Conservation (phyloP, 2,329 filamentous ascomycete species). For the Penicillium sp. region DNA sequence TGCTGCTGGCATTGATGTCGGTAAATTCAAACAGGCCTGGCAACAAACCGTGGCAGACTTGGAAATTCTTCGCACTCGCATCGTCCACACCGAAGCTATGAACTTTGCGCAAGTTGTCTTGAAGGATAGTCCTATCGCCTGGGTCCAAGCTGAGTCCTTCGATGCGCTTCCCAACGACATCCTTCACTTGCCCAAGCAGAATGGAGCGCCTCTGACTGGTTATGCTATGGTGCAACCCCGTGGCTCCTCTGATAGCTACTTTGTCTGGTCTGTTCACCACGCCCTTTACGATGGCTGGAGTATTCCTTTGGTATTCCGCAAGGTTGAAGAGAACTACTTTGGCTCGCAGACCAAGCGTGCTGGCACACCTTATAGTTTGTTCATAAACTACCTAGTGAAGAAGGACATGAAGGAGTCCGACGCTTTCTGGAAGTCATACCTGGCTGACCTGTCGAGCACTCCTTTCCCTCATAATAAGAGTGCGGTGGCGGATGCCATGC, state of each 20-base stretch:
- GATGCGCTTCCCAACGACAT: constrained; percentile 25
- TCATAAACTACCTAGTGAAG: constrained; percentile 32
- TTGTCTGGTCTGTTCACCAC: constrained; percentile 53
- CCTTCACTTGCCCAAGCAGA: constrained; percentile 30
- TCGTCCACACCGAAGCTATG: constrained; percentile 39
- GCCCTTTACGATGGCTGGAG: constrained; percentile 54
- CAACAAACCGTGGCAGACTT: constrained; percentile 44
- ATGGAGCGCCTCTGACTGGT: constrained; percentile 35
- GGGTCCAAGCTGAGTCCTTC: constrained; percentile 32
- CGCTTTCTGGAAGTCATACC: constrained; percentile 33
- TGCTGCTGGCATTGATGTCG: constrained; percentile 37
- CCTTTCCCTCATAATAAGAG: constrained; percentile 32
- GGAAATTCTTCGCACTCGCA: constrained; percentile 51
- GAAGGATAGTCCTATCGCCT: constrained; percentile 34
- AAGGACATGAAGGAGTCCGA: constrained; percentile 30
- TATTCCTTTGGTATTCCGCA: constrained; percentile 37
- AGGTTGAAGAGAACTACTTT: constrained; percentile 38
- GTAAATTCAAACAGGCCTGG: constrained; percentile 49
- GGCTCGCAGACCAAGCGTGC: constrained; percentile 7
- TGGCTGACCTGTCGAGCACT: constrained; percentile 25
- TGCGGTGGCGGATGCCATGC: constrained; percentile 18
- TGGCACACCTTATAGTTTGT: constrained; percentile 27
- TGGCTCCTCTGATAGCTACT: constrained; percentile 31
- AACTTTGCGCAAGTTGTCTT: constrained; percentile 44
- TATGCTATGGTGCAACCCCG: constrained; percentile 37